A percentile compares a stretch with the other conserved stretches of the same genome.
These are phyloP conservation scores for Cytospora piceae DNA, from an alignment of 2,329 filamentous ascomycete genomes.

Conservation along the genomic window DNA sequence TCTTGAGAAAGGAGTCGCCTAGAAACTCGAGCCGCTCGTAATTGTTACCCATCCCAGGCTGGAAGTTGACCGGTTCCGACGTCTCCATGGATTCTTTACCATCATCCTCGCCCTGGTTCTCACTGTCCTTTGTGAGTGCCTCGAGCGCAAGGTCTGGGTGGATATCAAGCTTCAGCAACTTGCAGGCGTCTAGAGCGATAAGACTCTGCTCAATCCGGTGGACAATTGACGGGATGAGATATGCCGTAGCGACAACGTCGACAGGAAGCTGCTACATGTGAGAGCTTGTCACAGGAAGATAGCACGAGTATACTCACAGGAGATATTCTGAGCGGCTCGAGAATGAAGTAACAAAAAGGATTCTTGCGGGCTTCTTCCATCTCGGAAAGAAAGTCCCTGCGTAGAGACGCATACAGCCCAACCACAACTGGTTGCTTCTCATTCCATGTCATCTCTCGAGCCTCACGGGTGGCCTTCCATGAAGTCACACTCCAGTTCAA, in stretches of 20 bases:
- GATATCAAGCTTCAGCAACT: slow-evolving; percentile 66
- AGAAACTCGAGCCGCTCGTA: slow-evolving; percentile 95
- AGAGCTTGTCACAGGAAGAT: slow-evolving; percentile 22
- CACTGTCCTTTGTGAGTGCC: slow-evolving; percentile 89
- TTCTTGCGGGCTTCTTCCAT: slow-evolving; percentile 38
- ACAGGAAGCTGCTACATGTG: slow-evolving; percentile 61
- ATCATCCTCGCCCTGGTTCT: slow-evolving; percentile 76
- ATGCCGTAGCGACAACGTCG: slow-evolving; percentile 70
- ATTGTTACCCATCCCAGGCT: slow-evolving; percentile 87
- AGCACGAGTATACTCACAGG: slow-evolving; percentile 55
- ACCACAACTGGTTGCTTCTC: slow-evolving; percentile 80
- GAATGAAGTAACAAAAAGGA: slow-evolving; percentile 66
- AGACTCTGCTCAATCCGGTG: slow-evolving; percentile 81
- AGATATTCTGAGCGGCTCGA: slow-evolving; percentile 78
- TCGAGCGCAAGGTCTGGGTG: slow-evolving; percentile 75
- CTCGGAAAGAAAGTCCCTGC: slow-evolving; percentile 82
- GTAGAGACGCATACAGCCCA: slow-evolving; percentile 72
- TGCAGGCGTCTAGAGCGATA: slow-evolving; percentile 76
- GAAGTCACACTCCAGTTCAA: slow-evolving; percentile 76
- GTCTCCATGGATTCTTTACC: slow-evolving; percentile 36
- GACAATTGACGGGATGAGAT: slow-evolving; percentile 82
- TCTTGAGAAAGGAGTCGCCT: slow-evolving; percentile 92
- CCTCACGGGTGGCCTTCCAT: slow-evolving; percentile 28
- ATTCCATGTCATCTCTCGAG: slow-evolving; percentile 51
- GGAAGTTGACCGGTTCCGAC: slow-evolving; percentile 69